Evolutionary conservation across 495 filamentous ascomycete genomes (phyloP).

Genomic region (Podospora comata): DNA sequence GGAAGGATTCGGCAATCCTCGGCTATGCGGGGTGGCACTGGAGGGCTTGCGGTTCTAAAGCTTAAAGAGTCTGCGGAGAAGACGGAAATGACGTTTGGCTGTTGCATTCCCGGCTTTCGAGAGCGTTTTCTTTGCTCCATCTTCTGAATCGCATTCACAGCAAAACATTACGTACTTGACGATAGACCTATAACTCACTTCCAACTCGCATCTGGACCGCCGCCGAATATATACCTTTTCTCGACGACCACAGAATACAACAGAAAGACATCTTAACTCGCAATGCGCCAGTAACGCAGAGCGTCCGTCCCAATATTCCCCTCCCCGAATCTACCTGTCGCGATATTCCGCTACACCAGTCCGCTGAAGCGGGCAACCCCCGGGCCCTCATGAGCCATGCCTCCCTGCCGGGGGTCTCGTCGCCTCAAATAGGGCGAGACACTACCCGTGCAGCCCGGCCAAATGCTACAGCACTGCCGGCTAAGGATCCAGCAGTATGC

Average conservation of each 20-base stretch:
- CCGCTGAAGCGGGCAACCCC: conserved; percentile 41
- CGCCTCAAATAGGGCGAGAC: conserved; percentile 37
- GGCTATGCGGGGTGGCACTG: conserved; percentile 26
- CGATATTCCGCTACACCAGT: conserved; percentile 18
- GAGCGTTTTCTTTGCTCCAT: conserved; percentile 9
- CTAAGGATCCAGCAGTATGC: conserved; percentile 30
- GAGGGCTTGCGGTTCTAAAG: conserved; percentile 9
- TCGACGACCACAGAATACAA: not conserved
- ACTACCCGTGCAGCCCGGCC: conserved; percentile 28
- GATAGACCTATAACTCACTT: not conserved
- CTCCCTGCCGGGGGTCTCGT: conserved; percentile 43
- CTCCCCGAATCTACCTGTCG: conserved; percentile 4
- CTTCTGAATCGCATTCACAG: not conserved
- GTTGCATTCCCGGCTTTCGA: conserved; percentile 24
- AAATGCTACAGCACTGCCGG: conserved; percentile 12
- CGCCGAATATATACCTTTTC: not conserved
- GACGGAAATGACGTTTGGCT: conserved; percentile 29
- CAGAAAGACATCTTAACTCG: not conserved
- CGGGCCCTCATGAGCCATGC: conserved; percentile 49
- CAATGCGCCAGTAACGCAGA: conserved; percentile 23
- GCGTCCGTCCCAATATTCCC: not conserved
- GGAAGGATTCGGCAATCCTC: conserved; percentile 37
- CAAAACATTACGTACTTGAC: not conserved
- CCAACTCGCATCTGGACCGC: not conserved
- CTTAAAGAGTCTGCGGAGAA: conserved; percentile 11